Conservation (phyloP, 768 basidiomycete genomes). For the Mycena indigotica region DNA sequence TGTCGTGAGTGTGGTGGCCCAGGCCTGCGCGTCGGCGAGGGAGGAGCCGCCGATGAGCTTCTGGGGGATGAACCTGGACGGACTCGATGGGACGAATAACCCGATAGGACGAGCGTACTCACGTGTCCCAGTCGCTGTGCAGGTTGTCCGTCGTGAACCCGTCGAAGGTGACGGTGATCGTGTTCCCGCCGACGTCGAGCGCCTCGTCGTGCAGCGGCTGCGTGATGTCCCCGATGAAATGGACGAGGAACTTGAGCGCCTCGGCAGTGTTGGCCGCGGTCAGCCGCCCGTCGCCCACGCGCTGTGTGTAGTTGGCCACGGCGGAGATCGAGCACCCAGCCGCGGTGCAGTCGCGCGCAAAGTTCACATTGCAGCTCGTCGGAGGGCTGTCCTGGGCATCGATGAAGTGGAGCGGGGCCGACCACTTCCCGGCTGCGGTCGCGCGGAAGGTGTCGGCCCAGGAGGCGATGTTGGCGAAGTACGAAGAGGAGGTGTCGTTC, state of each 20-base stretch:
- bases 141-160: constrained; percentile 28
- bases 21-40: constrained; percentile 22
- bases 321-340: constrained; percentile 30
- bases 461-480: constrained; percentile 32
- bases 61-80: constrained; percentile 18
- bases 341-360: constrained; percentile 36
- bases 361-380: constrained; percentile 36
- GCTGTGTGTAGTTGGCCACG: constrained; percentile 43
- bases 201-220: constrained; percentile 35
- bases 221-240: constrained; percentile 33
- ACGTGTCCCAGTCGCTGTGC: constrained; percentile 30
- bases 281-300: constrained; percentile 32
- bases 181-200: constrained; percentile 29
- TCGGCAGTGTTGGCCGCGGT: constrained; percentile 32
- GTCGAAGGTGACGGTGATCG: constrained; percentile 23
- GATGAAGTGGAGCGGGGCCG: constrained; percentile 36
- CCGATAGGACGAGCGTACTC: too few relatives aligned
- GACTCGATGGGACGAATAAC: too few relatives aligned
- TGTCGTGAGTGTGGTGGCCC: constrained; percentile 24
- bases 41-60: constrained; percentile 24
- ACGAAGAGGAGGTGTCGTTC: constrained; percentile 15
- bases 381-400: constrained; percentile 35
- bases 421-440: constrained; percentile 15
- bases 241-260: constrained; percentile 38
- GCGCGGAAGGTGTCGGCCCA: constrained; percentile 19